Percentiles rank a stretch among this genome's conserved stretches.
Evolutionary conservation across 192 early-diverging fungal genomes (phyloP).

Genomic region (Funneliformis mosseae): DNA sequence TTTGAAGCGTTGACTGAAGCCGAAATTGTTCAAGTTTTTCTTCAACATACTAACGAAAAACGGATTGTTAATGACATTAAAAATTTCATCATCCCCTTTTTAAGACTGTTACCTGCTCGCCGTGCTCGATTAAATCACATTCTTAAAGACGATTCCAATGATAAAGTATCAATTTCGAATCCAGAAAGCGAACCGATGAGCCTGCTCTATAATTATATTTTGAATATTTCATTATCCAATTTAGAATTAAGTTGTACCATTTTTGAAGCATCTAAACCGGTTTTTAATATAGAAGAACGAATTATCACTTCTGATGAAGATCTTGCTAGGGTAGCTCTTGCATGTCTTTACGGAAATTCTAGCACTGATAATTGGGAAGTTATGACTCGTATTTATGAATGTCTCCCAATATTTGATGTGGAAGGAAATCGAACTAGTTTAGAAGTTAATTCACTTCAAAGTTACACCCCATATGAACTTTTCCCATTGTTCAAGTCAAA

Average conservation of each 20-base stretch:
- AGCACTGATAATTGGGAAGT: slow-evolving; percentile 44
- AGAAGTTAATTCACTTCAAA: slow-evolving; percentile 6
- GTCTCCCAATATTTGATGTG: slow-evolving; percentile 53
- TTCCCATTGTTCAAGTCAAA: slow-evolving; percentile 32
- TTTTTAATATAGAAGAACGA: slow-evolving; percentile 48
- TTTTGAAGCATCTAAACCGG: slow-evolving; percentile 55
- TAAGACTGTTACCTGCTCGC: slow-evolving; percentile 35
- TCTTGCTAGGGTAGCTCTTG: slow-evolving; percentile 50
- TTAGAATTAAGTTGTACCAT: slow-evolving; percentile 50
- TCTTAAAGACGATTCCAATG: slow-evolving; percentile 25
- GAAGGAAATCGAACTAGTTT: slow-evolving; percentile 34
- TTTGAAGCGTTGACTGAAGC: slow-evolving; percentile 45
- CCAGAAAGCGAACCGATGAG: slow-evolving; percentile 31
- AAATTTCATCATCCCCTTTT: slow-evolving; percentile 53
- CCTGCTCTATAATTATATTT: slow-evolving; percentile 51
- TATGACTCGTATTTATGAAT: slow-evolving; percentile 57
- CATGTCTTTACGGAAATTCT: slow-evolving; percentile 53
- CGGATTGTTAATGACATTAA: slow-evolving; percentile 54
- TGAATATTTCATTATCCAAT: slow-evolving; percentile 43
- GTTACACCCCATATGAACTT: slow-evolving; percentile 38
- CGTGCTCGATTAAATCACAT: slow-evolving; percentile 35
- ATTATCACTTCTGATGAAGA: slow-evolving; percentile 57
- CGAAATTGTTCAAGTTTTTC: slow-evolving; percentile 43
- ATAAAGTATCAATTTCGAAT: slow-evolving; percentile 11
- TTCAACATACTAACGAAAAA: slow-evolving; percentile 40